A percentile compares a stretch with the other conserved stretches of the same genome.
Evolutionary conservation across 306 rosid genomes (phyloP).

Genomic region (Cicer pinnatifidum): DNA sequence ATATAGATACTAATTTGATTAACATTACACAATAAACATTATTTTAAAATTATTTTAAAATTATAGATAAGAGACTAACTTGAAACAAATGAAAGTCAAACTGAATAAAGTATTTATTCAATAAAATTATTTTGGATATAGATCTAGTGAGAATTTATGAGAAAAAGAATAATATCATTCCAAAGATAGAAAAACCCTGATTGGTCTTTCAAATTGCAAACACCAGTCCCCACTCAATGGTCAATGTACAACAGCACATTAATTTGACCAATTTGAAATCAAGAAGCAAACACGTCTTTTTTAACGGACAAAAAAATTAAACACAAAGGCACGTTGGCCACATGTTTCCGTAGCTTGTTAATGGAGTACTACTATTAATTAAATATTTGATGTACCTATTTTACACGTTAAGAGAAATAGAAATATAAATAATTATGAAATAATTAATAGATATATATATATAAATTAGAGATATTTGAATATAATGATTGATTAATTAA

Average conservation of each 20-base stretch:
- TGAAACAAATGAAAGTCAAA: background rate
- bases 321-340: background rate
- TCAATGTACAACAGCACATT: background rate
- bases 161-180: no score
- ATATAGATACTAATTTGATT: background rate
- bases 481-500: no score
- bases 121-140: no score
- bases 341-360: background rate
- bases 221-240: background rate
- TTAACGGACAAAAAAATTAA: no score
- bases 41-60: background rate
- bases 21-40: background rate
- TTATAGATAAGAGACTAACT: background rate
- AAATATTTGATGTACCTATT: no score
- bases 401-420: no score
- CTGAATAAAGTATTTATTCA: background rate
- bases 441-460: no score
- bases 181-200: no score
- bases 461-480: no score
- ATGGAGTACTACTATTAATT: no score
- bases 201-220: background rate
- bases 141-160: no score
- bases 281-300: background rate
- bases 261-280: background rate
- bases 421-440: no score